Evolutionary conservation across 2,329 filamentous ascomycete species (phyloP).

Genomic region (Colletotrichum tropicale): DNA sequence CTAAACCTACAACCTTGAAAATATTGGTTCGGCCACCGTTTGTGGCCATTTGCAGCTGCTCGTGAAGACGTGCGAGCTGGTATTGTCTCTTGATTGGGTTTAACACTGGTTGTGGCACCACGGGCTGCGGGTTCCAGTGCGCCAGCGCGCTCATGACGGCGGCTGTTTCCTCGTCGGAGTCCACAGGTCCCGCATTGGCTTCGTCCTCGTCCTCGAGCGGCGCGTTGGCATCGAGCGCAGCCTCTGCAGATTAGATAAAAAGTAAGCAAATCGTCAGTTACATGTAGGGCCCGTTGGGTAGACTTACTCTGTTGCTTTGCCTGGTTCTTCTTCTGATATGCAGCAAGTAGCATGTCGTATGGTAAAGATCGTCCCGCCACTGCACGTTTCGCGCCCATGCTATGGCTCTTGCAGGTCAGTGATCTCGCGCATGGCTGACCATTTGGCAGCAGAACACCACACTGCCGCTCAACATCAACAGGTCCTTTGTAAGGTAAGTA

Average conservation of each 20-base stretch:
- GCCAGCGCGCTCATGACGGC: slow-evolving; percentile 83
- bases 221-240: slow-evolving; percentile 92
- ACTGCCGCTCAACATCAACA: slow-evolving; percentile 93
- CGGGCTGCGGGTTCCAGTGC: slow-evolving; percentile 77
- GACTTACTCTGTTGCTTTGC: slow-evolving; percentile 92
- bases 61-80: slow-evolving; percentile 65
- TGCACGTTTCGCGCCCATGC: slow-evolving; percentile 91
- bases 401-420: slow-evolving; percentile 91
- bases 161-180: slow-evolving; percentile 93
- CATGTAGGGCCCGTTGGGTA: background rate
- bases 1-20: slow-evolving; percentile 63
- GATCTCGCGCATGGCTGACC: slow-evolving; percentile 87
- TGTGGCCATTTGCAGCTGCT: slow-evolving; percentile 70
- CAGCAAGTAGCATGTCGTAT: slow-evolving; percentile 88
- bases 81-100: slow-evolving; percentile 68
- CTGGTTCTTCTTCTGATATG: slow-evolving; percentile 97
- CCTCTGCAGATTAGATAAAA: slow-evolving; percentile 61
- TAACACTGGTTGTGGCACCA: slow-evolving; percentile 70
- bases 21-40: slow-evolving; percentile 71
- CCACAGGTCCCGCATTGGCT: slow-evolving; percentile 78
- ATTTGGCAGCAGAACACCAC: slow-evolving; percentile 84
- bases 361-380: slow-evolving; percentile 87
- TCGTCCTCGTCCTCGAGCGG: slow-evolving; percentile 88
- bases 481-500: slow-evolving; percentile 56
- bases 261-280: background rate